phyloP scores from a whole-genome alignment of 257 asterid genomes.

The Solanum pimpinellifolium region DNA sequence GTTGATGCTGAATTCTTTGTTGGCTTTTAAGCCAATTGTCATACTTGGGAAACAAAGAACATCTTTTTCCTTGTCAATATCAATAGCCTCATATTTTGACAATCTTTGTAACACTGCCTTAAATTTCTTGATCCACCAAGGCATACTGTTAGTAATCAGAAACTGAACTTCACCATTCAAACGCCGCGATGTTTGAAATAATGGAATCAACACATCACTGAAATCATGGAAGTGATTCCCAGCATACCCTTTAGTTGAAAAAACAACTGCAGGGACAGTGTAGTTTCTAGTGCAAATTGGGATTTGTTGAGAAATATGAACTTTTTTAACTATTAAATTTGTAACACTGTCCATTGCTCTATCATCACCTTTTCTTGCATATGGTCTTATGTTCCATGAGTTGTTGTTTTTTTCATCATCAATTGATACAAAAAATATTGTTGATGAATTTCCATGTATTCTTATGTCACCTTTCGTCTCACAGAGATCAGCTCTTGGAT shows the following conservation, averaged over 20 bases:
- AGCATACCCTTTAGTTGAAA: constrained; percentile 39
- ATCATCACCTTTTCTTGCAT: constrained; percentile 34
- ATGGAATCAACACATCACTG: constrained; percentile 45
- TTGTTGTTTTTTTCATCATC: neutral
- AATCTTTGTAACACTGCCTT: constrained; percentile 10
- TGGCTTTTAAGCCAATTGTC: constrained; percentile 36
- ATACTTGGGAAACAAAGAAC: constrained; percentile 33
- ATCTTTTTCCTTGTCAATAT: constrained; percentile 19
- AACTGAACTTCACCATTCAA: constrained; percentile 25
- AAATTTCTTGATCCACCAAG: constrained; percentile 25
- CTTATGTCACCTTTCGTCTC: constrained; percentile 52
- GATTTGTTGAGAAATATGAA: neutral
- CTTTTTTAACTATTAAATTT: neutral
- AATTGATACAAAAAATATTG: constrained; percentile 28
- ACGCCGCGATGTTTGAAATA: constrained; percentile 26
- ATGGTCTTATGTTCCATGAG: constrained; percentile 33
- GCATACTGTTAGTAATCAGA: constrained; percentile 15
- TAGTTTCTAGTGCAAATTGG: constrained; percentile 28
- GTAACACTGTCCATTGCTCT: constrained; percentile 17
- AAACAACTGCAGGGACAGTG: constrained; percentile 31
- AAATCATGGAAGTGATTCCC: constrained; percentile 51
- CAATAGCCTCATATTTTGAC: constrained; percentile 23
- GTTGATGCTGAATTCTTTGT: constrained; percentile 22
- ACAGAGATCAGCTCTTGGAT: constrained; percentile 30
- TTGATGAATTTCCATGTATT: constrained; percentile 30